A percentile compares a stretch with the other conserved stretches of the same genome.
Conservation (phyloP, 2,329 filamentous ascomycete species). For the Aspergillus candidus region DNA sequence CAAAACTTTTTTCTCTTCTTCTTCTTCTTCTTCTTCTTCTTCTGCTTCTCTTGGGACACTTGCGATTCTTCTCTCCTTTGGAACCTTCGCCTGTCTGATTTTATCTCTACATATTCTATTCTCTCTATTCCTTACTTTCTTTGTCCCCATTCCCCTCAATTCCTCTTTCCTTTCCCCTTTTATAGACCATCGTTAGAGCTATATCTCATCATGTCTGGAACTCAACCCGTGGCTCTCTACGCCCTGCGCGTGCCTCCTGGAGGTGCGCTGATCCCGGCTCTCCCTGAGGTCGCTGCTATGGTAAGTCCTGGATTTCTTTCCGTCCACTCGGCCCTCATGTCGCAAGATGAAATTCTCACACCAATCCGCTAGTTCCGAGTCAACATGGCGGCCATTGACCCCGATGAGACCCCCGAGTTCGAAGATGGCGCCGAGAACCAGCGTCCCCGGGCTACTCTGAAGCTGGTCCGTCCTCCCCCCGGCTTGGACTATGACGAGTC, state of each 20-base stretch:
- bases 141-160: too few relatives aligned
- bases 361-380: slow-evolving; percentile 68
- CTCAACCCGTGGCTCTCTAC: slow-evolving; percentile 70
- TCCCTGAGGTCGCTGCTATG: slow-evolving; percentile 72
- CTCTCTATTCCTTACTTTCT: too few relatives aligned
- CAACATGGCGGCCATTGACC: slow-evolving; percentile 97
- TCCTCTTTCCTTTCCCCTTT: too few relatives aligned
- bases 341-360: slow-evolving; percentile 6
- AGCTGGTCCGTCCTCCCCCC: slow-evolving; percentile 71
- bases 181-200: too few relatives aligned
- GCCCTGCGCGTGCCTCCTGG: slow-evolving; percentile 85
- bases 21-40: slow-evolving; percentile 3
- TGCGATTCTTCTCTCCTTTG: slow-evolving; percentile 1
- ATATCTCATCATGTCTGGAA: slow-evolving; percentile 38
- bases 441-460: slow-evolving; percentile 75
- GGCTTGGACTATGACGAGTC: slow-evolving; percentile 54
- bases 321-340: background rate
- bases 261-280: slow-evolving; percentile 73
- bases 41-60: background rate
- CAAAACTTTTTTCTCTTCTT: slow-evolving; percentile 9
- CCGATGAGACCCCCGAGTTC: slow-evolving; percentile 65
- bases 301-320: slow-evolving; percentile 50
- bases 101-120: too few relatives aligned
- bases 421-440: slow-evolving; percentile 57
- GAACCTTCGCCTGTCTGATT: background rate